phyloP scores from a whole-genome alignment of 192 early-diverging fungal genomes.

The Bifiguratus adelaidae region DNA sequence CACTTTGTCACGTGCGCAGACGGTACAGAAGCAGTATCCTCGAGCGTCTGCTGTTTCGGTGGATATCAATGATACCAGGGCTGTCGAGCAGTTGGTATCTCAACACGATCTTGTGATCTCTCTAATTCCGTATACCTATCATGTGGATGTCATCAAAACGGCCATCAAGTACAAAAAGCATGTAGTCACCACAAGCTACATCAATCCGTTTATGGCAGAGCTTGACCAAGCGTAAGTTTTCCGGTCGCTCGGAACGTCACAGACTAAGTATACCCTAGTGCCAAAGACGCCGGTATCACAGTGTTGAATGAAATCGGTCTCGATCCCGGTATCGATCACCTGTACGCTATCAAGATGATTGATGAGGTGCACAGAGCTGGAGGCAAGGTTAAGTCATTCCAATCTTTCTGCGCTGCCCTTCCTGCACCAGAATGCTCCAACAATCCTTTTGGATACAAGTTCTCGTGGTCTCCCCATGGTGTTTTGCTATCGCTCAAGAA shows the following conservation, averaged over 20 bases:
- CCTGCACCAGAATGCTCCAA: slow-evolving; percentile 96
- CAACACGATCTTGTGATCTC: slow-evolving; percentile 87
- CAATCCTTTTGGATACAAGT: slow-evolving; percentile 99
- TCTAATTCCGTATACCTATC: slow-evolving; percentile 86
- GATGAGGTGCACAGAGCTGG: slow-evolving; percentile 73
- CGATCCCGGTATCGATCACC: slow-evolving; percentile 96
- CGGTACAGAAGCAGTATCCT: slow-evolving; percentile 48
- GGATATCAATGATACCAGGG: slow-evolving; percentile 69
- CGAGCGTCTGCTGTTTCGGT: slow-evolving; percentile 56
- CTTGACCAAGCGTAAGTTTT: slow-evolving; percentile 63
- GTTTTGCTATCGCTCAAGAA: slow-evolving; percentile 95
- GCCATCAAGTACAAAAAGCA: slow-evolving; percentile 86
- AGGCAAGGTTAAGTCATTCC: slow-evolving; percentile 83
- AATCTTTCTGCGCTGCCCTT: slow-evolving; percentile 96
- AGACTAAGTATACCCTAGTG: slow-evolving; percentile 28
- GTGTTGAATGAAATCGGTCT: slow-evolving; percentile 98
- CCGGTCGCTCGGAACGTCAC: neutral
- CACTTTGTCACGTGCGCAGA: slow-evolving; percentile 60
- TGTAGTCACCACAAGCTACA: slow-evolving; percentile 94
- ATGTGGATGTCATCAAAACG: slow-evolving; percentile 82
- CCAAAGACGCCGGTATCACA: slow-evolving; percentile 76
- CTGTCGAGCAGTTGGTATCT: slow-evolving; percentile 61
- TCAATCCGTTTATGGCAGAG: slow-evolving; percentile 89
- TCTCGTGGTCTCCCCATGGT: slow-evolving; percentile 96
- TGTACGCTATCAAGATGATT: slow-evolving; percentile 85